Evolutionary conservation across 345 rosid genomes (phyloP), one percentile per base, ranked within the genome.

Genomic region (Eucalyptus cloeziana): DNA sequence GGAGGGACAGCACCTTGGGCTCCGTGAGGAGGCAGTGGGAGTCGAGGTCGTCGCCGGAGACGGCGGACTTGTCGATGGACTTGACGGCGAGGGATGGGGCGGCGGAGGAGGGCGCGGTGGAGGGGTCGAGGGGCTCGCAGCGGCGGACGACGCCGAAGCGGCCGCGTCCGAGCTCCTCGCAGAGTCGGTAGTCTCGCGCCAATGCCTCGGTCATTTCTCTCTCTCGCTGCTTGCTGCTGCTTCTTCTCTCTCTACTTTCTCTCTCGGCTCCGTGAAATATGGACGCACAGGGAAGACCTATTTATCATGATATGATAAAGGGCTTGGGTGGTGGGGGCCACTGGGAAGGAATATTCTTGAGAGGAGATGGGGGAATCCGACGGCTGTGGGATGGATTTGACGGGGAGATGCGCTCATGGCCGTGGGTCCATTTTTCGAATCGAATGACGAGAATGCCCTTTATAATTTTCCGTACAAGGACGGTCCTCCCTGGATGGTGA

Each of bases 1-100:
- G 85, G 67, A 94, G 92, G 76, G 92, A 92, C 94, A 97, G 94
- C 90, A 95, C 92, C 89, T 96, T 96, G 16, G 98, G 94, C 83
- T 97, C 99, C 31, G 92, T 92, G 21, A 94, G 93, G 13, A 97
- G 92, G 90, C 97, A 95, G 86, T 94, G 96, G 7, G 94, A 95
- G 45, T 97, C 99, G 2, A 94, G 86, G 11, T 94, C 90, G 91
- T 97, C 98, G 79, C 94, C 96, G 89, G 95, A 89, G 89, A 93
- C 86, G 79, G 88, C 89, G 19, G 87, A 49, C 90, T 94, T 95
- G 89, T 93, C 93, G 89, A 94, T 94, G 25, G 97, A 93, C 88
- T 95, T 94, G 90, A 95, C 93, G 69, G 97, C 97, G 87, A 92
- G 92, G 37, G 93, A 87, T 4, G 81, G 3, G 81, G 81, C 3